Evolutionary conservation across 2,329 filamentous ascomycete species (phyloP).

Genomic region (Monilinia polystroma): DNA sequence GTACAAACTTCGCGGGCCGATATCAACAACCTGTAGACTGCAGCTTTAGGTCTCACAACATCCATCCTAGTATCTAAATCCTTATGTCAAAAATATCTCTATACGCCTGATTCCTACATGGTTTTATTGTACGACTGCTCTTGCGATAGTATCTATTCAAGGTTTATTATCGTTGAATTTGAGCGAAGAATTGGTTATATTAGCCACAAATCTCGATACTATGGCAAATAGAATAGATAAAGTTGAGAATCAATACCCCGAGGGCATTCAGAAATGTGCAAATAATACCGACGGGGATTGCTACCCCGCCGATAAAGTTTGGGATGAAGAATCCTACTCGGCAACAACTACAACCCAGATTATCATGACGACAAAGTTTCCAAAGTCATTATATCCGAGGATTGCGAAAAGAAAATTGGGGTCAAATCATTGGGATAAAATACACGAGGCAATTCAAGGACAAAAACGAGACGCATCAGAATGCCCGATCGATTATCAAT

Average conservation of each 20-base stretch:
- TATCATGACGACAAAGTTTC: slow-evolving; percentile 26
- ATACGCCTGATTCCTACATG: slow-evolving; percentile 1
- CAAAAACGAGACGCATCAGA: slow-evolving; percentile 34
- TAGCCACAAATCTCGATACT: not conserved
- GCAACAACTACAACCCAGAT: slow-evolving; percentile 19
- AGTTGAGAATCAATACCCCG: not conserved
- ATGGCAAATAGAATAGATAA: slow-evolving; percentile 6
- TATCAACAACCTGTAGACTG: slow-evolving; percentile 5
- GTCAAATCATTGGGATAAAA: slow-evolving; percentile 34
- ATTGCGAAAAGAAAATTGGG: slow-evolving; percentile 34
- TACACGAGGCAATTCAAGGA: slow-evolving; percentile 37
- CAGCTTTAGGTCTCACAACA: slow-evolving; percentile 13
- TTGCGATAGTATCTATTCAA: slow-evolving; percentile 14
- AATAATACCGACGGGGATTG: not conserved
- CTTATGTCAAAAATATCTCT: slow-evolving; percentile 1
- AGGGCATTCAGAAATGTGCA: not conserved
- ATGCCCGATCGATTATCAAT: slow-evolving; percentile 34
- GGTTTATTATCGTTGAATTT: not conserved
- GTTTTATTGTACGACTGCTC: not conserved
- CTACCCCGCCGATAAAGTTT: slow-evolving; percentile 11
- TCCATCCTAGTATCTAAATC: not conserved
- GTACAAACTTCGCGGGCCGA: slow-evolving; percentile 7
- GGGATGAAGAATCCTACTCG: slow-evolving; percentile 9
- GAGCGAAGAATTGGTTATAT: not conserved
- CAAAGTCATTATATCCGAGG: slow-evolving; percentile 33